phyloP scores from a whole-genome alignment of 257 asterid genomes.

The Eustoma russellianum region DNA sequence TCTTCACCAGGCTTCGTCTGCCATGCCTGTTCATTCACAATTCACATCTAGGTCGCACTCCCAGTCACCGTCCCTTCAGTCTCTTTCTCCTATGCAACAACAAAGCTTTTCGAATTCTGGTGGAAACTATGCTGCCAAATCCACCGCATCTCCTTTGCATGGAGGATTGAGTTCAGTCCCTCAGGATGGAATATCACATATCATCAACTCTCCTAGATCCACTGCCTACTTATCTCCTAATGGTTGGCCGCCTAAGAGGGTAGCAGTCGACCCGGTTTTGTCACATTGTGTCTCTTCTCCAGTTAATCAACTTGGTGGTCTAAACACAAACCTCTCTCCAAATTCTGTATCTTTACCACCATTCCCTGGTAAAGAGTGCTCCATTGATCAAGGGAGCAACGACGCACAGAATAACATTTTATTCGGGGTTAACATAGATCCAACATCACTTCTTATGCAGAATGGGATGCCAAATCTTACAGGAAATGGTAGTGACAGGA shows the following conservation, averaged over 20 bases:
- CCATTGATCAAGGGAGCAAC: slow-evolving; percentile 41
- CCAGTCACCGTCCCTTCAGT: slow-evolving; percentile 25
- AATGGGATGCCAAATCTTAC: slow-evolving; percentile 38
- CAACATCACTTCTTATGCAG: slow-evolving; percentile 46
- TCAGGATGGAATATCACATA: slow-evolving; percentile 40
- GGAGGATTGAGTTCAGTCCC: slow-evolving; percentile 36
- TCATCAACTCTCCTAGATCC: slow-evolving; percentile 31
- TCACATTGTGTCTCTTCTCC: slow-evolving; percentile 13
- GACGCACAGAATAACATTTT: slow-evolving; percentile 57
- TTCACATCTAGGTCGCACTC: slow-evolving; percentile 32
- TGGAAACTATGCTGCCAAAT: slow-evolving; percentile 20
- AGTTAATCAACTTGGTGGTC: slow-evolving; percentile 26
- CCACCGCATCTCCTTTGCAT: slow-evolving; percentile 42
- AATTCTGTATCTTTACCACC: slow-evolving; percentile 53
- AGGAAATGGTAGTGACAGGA: slow-evolving; percentile 41
- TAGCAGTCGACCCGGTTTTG: slow-evolving; percentile 43
- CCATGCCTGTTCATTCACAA: slow-evolving; percentile 24
- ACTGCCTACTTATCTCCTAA: slow-evolving; percentile 27
- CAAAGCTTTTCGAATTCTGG: slow-evolving; percentile 31
- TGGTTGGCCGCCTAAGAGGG: slow-evolving; percentile 58
- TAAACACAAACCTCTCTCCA: slow-evolving; percentile 22
- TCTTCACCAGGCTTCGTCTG: slow-evolving; percentile 29
- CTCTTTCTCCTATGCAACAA: slow-evolving; percentile 31
- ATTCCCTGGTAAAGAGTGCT: slow-evolving; percentile 56
- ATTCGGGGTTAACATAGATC: slow-evolving; percentile 43